Conservation (phyloP, 805 yeast species). For the Naumovozyma castellii region DNA sequence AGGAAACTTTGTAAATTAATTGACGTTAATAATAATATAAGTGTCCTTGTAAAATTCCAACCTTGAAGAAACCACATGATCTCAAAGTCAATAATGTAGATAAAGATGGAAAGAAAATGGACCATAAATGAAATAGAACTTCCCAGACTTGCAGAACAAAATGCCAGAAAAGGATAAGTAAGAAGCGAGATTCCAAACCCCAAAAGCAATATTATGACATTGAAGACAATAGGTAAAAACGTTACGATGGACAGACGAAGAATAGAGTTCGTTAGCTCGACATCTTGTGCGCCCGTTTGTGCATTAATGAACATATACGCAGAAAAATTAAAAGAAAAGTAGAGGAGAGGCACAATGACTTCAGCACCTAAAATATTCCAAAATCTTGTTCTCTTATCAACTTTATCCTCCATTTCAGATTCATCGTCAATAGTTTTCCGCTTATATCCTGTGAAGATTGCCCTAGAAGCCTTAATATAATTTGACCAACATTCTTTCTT, state of each 20-base stretch:
- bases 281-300: constrained; percentile 64
- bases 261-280: constrained; percentile 47
- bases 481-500: constrained; percentile 73
- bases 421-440: constrained; percentile 55
- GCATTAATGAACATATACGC: constrained; percentile 78
- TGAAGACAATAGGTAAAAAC: constrained; percentile 39
- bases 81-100: constrained; percentile 49
- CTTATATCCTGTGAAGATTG: constrained; percentile 88
- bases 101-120: constrained; percentile 44
- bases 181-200: constrained; percentile 38
- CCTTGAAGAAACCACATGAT: constrained; percentile 59
- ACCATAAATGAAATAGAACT: constrained; percentile 46
- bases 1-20: constrained; percentile 49
- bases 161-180: constrained; percentile 40
- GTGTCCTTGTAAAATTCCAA: constrained; percentile 50
- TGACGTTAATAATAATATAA: constrained; percentile 52
- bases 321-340: constrained; percentile 56
- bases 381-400: constrained; percentile 67
- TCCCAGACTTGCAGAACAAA: constrained; percentile 39
- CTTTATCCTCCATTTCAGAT: constrained; percentile 56
- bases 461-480: constrained; percentile 65
- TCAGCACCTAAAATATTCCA: constrained; percentile 74
- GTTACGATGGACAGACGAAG: constrained; percentile 50
- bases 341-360: constrained; percentile 59
- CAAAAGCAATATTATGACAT: constrained; percentile 23